Evolutionary conservation across 1,139 yeast genomes (phyloP), one percentile per base, ranked within the genome.

Genomic region (Wickerhamiella infanticola): DNA sequence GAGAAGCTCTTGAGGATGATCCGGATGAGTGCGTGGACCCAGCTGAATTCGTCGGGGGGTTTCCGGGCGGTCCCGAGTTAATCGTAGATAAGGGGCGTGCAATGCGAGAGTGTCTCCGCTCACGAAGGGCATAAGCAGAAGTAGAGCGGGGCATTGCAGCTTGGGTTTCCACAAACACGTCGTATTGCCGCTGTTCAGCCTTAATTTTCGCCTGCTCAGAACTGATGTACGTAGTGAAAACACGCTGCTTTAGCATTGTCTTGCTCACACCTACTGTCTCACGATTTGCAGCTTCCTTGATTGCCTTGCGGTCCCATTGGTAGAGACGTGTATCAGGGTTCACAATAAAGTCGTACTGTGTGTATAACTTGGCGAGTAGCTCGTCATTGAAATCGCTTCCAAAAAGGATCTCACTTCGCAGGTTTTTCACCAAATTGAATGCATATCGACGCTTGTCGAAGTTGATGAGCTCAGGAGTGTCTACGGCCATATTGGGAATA

Each of bases 381-480:
- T 46, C 46, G 24, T 43, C 25, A 5, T 47, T 39, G n/a, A 42
- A 38, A 13, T 35, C 37, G 9, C 13, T 18, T 2, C 24, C 13
- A 6, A 27, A 35, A 13, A 35, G 35, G 41, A 52, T 46, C 40
- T 52, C 56, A 9, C 38, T 42, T 29, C 50, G 47, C 40, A 77
- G 68, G 51, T 75, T 75, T 24, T 73, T 64, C 40, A 79, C 55
- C 43, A 67, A 50, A 56, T 78, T 76, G 62, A 73, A 74, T 3
- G 74, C 72, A 60, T 75, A 79, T 42, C 85, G 68, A 47, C 80
- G 70, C 58, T 79, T 79, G 58, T 79, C 85, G 58, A 79, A 79
- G 55, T 79, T 79, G 54, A 79, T 72, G 49, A 78, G 62, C 38
- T 70, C 64, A 1, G 79, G 67, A 55, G 76, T 74, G 50, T 72